Conservation (phyloP, 495 filamentous ascomycete species). For the Xylona heveae region DNA sequence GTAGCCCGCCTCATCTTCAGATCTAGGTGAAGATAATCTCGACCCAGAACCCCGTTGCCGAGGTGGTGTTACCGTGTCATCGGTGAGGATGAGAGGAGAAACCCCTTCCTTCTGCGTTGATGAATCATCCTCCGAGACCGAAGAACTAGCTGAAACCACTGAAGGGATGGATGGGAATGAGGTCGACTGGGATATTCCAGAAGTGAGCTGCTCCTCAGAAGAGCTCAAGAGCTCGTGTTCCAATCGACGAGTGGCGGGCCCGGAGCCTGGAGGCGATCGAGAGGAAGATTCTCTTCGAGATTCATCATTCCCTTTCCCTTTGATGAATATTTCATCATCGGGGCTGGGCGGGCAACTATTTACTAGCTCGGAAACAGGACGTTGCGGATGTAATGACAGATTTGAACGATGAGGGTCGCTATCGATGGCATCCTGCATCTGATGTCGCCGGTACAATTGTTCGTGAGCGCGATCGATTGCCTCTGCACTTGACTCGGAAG, state of each 20-base stretch:
- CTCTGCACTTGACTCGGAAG: too few species aligned
- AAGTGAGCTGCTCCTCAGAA: slow-evolving; percentile 19
- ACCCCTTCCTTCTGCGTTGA: neutral
- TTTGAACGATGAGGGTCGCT: too few species aligned
- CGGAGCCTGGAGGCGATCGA: neutral
- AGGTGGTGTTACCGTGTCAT: slow-evolving; percentile 6
- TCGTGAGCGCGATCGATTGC: too few species aligned
- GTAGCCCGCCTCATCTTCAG: slow-evolving; percentile 32
- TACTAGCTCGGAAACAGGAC: too few species aligned
- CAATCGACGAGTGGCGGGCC: slow-evolving; percentile 4
- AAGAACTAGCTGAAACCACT: slow-evolving; percentile 13
- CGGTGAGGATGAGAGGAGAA: slow-evolving; percentile 3
- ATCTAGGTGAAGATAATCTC: too few species aligned
- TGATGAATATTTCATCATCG: slow-evolving; percentile 13
- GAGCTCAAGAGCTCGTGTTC: slow-evolving; percentile 14
- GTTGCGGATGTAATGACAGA: too few species aligned
- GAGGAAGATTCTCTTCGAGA: neutral
- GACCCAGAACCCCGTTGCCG: slow-evolving; percentile 7
- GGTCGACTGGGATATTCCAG: slow-evolving; percentile 17
- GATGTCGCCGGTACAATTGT: slow-evolving; percentile 7
- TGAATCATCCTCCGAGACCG: neutral
- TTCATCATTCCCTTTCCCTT: slow-evolving; percentile 2
- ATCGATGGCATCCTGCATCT: too few species aligned
- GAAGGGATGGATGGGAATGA: slow-evolving; percentile 23
- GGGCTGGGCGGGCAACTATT: slow-evolving; percentile 17